Base-by-base conservation (phyloP, 768 basidiomycete species). In the Paxillus rubicundulus region DNA sequence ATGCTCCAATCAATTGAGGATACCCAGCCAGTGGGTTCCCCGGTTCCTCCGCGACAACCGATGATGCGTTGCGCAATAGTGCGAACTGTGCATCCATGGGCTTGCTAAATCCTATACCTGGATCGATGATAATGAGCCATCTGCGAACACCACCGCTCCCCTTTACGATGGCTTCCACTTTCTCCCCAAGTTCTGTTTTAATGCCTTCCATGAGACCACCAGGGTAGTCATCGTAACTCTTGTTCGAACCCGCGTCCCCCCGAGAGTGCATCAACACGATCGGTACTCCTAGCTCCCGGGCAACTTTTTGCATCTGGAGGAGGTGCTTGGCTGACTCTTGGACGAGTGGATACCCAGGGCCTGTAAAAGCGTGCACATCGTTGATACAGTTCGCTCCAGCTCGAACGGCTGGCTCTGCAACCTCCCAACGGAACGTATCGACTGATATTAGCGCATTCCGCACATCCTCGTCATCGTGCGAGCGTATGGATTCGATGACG, bases 91-190 rank as follows among this genome's bases (percentile, higher is more conserved):
- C 91, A 27, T 84, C 77, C 2, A 85, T 66, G 0, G 83, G 80
- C 70, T 98, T 98, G 69, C 94, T 96, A 68, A 98, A 99, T 32
- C 97, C 96, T 47, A 98, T 73, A 0, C 96, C 96, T 3, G 96
- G 92, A 71, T 98, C 97, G 21, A 87, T 79, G 47, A 98, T 78
- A 55, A 98, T 82, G 53, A 90, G 78, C 96, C 96, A 98, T 46
- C 89, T 72, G 50, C 90, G 76, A 9, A 98, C 70, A 0, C 93
- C 91, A 1, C 84, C 85, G 45, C 69, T 74, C 0, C 86, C 87
- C 27, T 72, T 77, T 20, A 97, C 78, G 21, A 88, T 81, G 9
- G 66, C 60, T 9, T 85, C 76, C 1, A 93, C 80, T 59, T 85
- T 86, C 37, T 68, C 70, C 0, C 87, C 89, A 2, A 95, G 77